Evolutionary conservation across 495 filamentous ascomycete genomes (phyloP), one percentile per base, ranked within the genome.

Genomic region (Glarea lozoyensis): DNA sequence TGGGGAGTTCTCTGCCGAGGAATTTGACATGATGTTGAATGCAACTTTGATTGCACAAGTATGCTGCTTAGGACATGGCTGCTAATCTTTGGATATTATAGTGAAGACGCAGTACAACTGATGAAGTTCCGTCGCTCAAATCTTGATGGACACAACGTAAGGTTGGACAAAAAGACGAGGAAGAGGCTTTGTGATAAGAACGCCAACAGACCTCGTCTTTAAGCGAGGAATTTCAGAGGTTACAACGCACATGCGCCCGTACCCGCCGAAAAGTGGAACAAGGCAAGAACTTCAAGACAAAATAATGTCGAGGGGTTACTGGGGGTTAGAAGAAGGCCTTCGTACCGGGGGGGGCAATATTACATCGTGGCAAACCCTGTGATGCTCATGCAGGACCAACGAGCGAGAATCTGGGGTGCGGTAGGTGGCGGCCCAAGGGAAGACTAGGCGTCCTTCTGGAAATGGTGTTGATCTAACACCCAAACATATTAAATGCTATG

Each of bases 371-470:
- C n/a, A 22, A 43, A 35, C 51, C 47, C 43, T 47, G 43, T 41
- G 46, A 44, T 25, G 51, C 22, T 50, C 51, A 54, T 54, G 46
- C 47, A 54, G 47, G 51, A 43, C 36, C 46, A 43, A 33, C 12
- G 18, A n/a, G 12, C 37, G 16, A 37, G 27, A 50, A 54, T 54
- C 51, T 50, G 51, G 51, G 51, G 51, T 47, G 49, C 51, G 46
- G 51, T 38, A 50, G 34, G 40, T 36, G 35, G 43, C 43, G 51
- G 47, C 51, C 51, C 46, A 54, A 50, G 18, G 47, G 47, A 41
- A 42, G 35, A 12, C n/a, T 24, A 40, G 15, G 24, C n/a, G n/a
- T n/a, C n/a, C n/a, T n/a, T n/a, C n/a, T n/a, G n/a, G n/a, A n/a
- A n/a, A n/a, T n/a, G n/a, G n/a, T n/a, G n/a, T n/a, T n/a, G n/a